These are phyloP conservation scores for Stellera chamaejasme DNA, from an alignment of 345 rosid species.

Conservation along the genomic window DNA sequence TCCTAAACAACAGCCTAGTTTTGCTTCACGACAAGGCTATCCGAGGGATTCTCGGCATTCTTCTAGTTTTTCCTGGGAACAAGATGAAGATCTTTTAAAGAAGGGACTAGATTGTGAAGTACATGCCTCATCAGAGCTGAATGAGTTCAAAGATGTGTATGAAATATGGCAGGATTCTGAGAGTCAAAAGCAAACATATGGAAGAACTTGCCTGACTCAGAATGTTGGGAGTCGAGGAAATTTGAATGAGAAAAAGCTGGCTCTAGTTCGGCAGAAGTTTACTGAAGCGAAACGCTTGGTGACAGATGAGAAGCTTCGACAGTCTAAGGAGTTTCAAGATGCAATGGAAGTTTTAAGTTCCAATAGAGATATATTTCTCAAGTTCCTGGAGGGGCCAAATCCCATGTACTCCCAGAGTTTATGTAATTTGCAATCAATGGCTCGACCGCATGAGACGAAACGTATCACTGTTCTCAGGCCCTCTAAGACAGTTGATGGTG, in stretches of 20 bases:
- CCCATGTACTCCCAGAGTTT: constrained; percentile 52
- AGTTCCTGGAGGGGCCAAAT: constrained; percentile 73
- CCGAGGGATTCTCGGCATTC: constrained; percentile 49
- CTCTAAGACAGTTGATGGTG: constrained; percentile 56
- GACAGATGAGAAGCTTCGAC: constrained; percentile 65
- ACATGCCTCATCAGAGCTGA: constrained; percentile 27
- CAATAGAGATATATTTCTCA: constrained; percentile 60
- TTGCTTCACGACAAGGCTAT: constrained; percentile 38
- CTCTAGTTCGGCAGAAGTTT: constrained; percentile 79
- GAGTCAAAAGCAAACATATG: constrained; percentile 17
- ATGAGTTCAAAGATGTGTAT: constrained; percentile 48
- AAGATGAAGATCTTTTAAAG: constrained; percentile 34
- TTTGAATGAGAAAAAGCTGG: constrained; percentile 45
- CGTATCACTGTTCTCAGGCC: constrained; percentile 89
- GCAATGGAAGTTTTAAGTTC: constrained; percentile 73
- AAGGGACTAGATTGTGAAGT: constrained; percentile 31
- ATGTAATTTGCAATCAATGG: constrained; percentile 40
- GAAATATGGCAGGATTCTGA: constrained; percentile 57
- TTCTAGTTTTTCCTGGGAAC: constrained; percentile 51
- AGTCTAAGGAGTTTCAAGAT: constrained; percentile 76
- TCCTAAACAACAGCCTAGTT: constrained; percentile 44
- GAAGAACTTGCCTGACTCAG: constrained; percentile 39
- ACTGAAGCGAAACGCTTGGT: constrained; percentile 71
- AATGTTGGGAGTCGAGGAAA: constrained; percentile 30
- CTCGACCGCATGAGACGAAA: constrained; percentile 62